These are phyloP conservation scores for Boletus sensibilis DNA, from an alignment of 768 basidiomycete species.

Conservation along the genomic window DNA sequence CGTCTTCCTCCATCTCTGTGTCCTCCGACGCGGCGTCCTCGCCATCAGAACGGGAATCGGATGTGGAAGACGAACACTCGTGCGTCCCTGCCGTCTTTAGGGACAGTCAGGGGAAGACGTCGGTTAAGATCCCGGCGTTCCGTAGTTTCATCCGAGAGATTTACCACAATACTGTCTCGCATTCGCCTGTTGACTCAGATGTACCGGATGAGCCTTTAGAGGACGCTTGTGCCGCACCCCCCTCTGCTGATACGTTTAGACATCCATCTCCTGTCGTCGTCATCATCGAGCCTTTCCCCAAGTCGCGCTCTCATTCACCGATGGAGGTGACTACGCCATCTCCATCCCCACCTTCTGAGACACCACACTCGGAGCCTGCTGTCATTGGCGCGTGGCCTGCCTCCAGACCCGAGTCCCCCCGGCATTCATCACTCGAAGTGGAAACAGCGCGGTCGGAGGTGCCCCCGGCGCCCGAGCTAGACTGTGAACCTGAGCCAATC, in stretches of 20 bases:
- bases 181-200: constrained; percentile 13
- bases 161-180: constrained; percentile 11
- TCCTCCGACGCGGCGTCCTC: constrained; percentile 36
- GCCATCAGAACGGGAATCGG: constrained; percentile 45
- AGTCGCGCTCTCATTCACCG: constrained; percentile 44
- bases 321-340: constrained; percentile 49
- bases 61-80: constrained; percentile 48
- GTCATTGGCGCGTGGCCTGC: constrained; percentile 46
- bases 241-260: background rate
- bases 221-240: constrained; percentile 12
- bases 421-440: constrained; percentile 12
- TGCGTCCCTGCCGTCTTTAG: constrained; percentile 17
- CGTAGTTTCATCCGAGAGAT: constrained; percentile 33
- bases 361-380: constrained; percentile 34
- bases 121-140: constrained; percentile 34
- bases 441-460: constrained; percentile 14
- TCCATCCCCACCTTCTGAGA: constrained; percentile 23
- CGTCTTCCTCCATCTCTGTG: constrained; percentile 43
- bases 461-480: background rate
- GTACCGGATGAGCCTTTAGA: constrained; percentile 9
- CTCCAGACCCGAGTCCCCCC: constrained; percentile 37
- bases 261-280: constrained; percentile 20
- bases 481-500: constrained; percentile 5
- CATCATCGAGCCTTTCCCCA: constrained; percentile 14
- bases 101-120: constrained; percentile 13